Conservation (phyloP, 768 basidiomycete genomes). For the Amanita jacksonii region DNA sequence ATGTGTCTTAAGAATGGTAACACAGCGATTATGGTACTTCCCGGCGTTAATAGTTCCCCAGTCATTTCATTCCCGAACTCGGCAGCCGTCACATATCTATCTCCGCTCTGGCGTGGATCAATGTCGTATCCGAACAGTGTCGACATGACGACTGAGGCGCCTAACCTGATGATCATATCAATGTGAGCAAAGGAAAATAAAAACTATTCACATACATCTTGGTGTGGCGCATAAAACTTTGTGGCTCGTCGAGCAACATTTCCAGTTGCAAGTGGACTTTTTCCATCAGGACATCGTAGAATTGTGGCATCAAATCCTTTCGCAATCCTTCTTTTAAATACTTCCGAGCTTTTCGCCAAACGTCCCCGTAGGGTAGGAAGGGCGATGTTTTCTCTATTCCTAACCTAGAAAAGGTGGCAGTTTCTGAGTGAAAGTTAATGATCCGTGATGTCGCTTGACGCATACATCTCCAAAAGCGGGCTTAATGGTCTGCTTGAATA, state of each 20-base stretch:
- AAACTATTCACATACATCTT: neutral
- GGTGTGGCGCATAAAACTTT: neutral
- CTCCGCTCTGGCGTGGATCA: neutral
- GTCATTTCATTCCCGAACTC: neutral
- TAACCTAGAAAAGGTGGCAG: neutral
- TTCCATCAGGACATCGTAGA: neutral
- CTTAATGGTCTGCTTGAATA: neutral
- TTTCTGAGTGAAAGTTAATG: no score
- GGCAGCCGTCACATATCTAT: neutral
- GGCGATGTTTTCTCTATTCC: neutral
- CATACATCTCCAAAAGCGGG: neutral
- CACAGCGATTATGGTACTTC: neutral
- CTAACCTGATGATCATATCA: neutral
- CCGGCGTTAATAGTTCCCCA: neutral
- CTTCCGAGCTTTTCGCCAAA: neutral
- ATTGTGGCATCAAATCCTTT: neutral
- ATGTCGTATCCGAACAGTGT: slow-evolving; percentile 3
- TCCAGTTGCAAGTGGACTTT: neutral
- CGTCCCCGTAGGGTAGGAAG: neutral
- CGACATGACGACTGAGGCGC: neutral
- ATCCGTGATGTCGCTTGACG: no score
- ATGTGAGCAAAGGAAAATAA: no score
- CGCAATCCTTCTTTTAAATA: neutral
- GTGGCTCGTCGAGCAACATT: neutral
- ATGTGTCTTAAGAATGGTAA: slow-evolving; percentile 3